These are phyloP conservation scores for Mucuna pruriens DNA, from an alignment of 306 rosid genomes.

Conservation along the genomic window DNA sequence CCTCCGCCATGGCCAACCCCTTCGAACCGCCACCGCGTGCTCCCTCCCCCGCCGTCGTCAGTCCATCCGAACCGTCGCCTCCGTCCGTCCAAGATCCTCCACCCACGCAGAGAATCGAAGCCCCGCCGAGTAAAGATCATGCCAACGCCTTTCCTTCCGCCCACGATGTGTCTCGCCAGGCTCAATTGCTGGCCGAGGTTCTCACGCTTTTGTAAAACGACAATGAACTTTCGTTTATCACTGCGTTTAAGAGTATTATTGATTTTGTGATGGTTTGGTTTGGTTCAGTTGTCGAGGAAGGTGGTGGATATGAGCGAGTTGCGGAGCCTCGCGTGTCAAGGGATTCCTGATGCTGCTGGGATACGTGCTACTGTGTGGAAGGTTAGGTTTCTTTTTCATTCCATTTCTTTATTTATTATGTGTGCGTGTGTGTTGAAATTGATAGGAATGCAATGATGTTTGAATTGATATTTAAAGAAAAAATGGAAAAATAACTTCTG, in stretches of 20 bases:
- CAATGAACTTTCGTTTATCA: neutral
- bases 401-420: neutral
- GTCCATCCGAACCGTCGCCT: constrained; percentile 51
- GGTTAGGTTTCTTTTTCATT: constrained; percentile 45
- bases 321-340: constrained; percentile 81
- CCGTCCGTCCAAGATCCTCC: constrained; percentile 52
- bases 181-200: constrained; percentile 84
- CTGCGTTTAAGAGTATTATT: neutral
- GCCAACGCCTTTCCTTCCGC: constrained; percentile 50
- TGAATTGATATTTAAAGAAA: neutral
- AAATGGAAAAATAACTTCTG: neutral
- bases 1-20: constrained; percentile 17
- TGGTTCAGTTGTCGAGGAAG: constrained; percentile 67
- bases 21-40: neutral
- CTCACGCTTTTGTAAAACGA: neutral
- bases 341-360: constrained; percentile 90
- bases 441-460: constrained; percentile 12
- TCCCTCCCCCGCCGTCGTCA: too few relatives aligned
- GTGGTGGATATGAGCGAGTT: constrained; percentile 68
- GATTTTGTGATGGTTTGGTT: constrained; percentile 25
- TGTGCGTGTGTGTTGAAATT: neutral
- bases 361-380: constrained; percentile 96
- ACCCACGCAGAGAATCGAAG: constrained; percentile 45
- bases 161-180: constrained; percentile 78
- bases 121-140: constrained; percentile 38